Percentiles rank a stretch among this genome's conserved stretches.
phyloP scores from a whole-genome alignment of 139 green algal species.

The Chlorella vulgaris region DNA sequence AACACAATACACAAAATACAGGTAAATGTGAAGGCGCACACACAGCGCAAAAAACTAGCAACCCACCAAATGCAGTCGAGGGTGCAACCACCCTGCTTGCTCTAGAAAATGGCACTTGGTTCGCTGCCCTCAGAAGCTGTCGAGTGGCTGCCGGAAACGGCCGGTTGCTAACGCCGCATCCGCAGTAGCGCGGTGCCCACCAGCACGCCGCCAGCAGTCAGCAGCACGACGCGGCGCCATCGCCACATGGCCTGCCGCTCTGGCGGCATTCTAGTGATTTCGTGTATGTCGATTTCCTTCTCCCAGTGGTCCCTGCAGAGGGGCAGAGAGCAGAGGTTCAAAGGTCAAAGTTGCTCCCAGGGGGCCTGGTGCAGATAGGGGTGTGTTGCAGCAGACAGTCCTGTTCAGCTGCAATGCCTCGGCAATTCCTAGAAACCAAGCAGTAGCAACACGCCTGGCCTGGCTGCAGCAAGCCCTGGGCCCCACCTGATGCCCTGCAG shows the following conservation, averaged over 20 bases:
- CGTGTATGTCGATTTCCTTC: conserved; percentile 46
- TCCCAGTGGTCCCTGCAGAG: conserved; percentile 39
- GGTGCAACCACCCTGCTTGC: too few species aligned
- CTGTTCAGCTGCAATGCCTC: too few species aligned
- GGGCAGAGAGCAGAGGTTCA: not conserved
- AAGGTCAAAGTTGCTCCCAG: not conserved
- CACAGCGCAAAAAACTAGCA: too few species aligned
- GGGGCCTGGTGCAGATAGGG: too few species aligned
- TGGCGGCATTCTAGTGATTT: conserved; percentile 30
- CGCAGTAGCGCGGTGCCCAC: conserved; percentile 16
- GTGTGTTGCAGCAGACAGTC: too few species aligned
- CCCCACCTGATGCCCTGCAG: conserved; percentile 43
- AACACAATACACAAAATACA: too few species aligned
- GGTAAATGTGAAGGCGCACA: too few species aligned
- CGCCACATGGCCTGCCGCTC: conserved; percentile 8
- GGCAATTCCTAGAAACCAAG: not conserved
- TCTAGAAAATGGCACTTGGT: too few species aligned
- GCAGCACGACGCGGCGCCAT: conserved; percentile 28
- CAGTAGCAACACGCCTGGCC: not conserved
- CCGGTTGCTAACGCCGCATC: not conserved
- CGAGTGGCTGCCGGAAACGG: too few species aligned
- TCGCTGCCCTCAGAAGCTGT: too few species aligned
- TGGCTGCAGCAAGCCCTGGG: too few species aligned
- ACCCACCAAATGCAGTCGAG: too few species aligned
- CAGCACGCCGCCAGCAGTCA: conserved; percentile 20